A percentile compares a stretch with the other conserved stretches of the same genome.
Evolutionary conservation across 164 flowering plant species (phyloP).

Genomic region (Euptelea pleiosperma): DNA sequence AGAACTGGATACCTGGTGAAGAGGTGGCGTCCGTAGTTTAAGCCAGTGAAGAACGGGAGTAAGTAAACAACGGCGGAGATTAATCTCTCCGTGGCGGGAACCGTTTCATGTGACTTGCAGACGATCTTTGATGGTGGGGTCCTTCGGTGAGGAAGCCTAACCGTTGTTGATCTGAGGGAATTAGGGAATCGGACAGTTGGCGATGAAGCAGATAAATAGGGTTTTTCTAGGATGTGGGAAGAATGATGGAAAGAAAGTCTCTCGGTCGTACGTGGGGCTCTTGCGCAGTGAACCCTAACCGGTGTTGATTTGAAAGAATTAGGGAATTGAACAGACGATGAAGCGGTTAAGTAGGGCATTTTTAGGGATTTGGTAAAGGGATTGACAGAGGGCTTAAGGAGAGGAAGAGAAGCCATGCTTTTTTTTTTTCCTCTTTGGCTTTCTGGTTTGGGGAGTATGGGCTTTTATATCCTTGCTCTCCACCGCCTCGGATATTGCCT

Average conservation of each 20-base stretch:
- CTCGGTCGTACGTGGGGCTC: no score
- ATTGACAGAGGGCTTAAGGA: no score
- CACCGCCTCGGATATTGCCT: no score
- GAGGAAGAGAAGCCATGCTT: slow-evolving; percentile 7
- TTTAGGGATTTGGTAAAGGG: no score
- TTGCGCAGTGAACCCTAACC: no score
- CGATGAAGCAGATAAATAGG: background rate
- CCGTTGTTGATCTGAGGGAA: background rate
- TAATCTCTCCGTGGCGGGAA: slow-evolving; percentile 7
- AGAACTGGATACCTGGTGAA: slow-evolving; percentile 1
- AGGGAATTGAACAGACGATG: no score
- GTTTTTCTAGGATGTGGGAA: background rate
- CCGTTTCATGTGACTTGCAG: slow-evolving; percentile 1
- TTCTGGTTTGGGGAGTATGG: no score
- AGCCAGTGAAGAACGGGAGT: slow-evolving; percentile 13
- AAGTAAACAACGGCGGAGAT: slow-evolving; percentile 10
- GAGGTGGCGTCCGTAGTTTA: slow-evolving; percentile 3
- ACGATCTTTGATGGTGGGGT: background rate
- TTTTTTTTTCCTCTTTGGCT: no score
- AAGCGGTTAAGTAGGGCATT: no score
- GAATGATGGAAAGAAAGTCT: background rate
- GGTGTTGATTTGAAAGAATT: no score
- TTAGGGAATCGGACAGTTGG: background rate
- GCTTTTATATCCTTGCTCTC: no score
- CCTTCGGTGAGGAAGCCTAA: no score